Conservation (phyloP, 1,284 basidiomycete genomes). For the Vanrija sp. region DNA sequence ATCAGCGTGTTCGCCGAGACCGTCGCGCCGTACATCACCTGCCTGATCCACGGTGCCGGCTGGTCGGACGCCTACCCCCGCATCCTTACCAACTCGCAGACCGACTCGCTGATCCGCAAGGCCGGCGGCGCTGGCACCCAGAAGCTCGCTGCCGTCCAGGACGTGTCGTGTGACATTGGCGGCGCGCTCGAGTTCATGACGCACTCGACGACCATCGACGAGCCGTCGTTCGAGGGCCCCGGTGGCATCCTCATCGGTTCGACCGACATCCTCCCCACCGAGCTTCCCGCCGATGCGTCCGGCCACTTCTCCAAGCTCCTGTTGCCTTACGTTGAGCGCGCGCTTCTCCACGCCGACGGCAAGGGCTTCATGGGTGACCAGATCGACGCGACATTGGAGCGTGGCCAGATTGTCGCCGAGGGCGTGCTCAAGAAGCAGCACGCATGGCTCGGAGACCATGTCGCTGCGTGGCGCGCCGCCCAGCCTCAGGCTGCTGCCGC, state of each 20-base stretch:
- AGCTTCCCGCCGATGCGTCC: conserved; percentile 73
- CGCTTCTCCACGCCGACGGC: conserved; percentile 41
- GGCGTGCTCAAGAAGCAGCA: conserved; percentile 60
- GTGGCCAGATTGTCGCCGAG: conserved; percentile 65
- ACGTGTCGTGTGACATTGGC: conserved; percentile 81
- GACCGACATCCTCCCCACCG: conserved; percentile 81
- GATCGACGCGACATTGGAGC: conserved; percentile 54
- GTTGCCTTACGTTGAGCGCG: conserved; percentile 60
- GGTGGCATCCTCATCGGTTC: conserved; percentile 68
- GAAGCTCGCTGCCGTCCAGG: conserved; percentile 65
- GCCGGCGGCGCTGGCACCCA: conserved; percentile 44
- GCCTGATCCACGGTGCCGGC: conserved; percentile 78
- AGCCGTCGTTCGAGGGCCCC: conserved; percentile 63
- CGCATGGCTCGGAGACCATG: conserved; percentile 58
- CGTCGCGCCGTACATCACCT: conserved; percentile 75
- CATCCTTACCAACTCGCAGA: conserved; percentile 66
- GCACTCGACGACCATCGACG: conserved; percentile 65
- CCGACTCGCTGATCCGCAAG: conserved; percentile 54
- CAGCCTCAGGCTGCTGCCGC: not conserved
- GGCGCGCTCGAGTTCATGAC: conserved; percentile 81
- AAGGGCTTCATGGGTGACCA: conserved; percentile 30
- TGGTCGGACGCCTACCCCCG: conserved; percentile 75
- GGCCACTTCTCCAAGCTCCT: conserved; percentile 66
- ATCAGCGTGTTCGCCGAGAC: conserved; percentile 64
- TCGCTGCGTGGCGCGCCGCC: conserved; percentile 51